Base-by-base conservation (phyloP, 2,329 filamentous ascomycete species). In the Huntiella bhutanensis region DNA sequence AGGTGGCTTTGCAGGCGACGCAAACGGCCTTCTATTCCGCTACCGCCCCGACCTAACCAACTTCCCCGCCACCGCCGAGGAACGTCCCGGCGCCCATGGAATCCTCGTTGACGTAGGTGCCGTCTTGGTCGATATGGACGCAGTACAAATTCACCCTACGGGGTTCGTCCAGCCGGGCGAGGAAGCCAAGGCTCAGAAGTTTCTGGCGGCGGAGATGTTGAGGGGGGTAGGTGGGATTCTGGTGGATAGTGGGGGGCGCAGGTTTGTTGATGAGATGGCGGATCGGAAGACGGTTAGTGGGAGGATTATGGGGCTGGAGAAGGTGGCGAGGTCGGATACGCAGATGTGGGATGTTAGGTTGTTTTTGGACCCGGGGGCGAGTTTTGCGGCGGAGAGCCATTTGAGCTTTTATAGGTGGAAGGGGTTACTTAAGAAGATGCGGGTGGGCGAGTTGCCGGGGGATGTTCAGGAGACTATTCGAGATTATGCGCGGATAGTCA, bases 351-450 rank as follows among this genome's bases (percentile, higher is more conserved):
- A 73, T 17, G 59, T 78, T 1, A 66, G 64, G 17, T 55, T 80
- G 2, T 60, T 80, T 6, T 61, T 80, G 2, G 75, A 80, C 51
- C 70, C 75, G 1, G 73, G 71, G 0, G 66, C 70, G 0, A 68
- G 69, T 32, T 59, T 66, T 12, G 69, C 66, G 0, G 62, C 69
- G 0, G 66, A 63, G 6, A 66, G 67, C 0, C 75, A 80, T 49
- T 59, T 79, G 16, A 69, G 71, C 11, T 80, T 80, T 54, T 80
- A 80, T 54, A 51, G 71, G 3, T 77, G 65, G 63, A 80, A 80
- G 56, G 71, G 73, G 0, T 56, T 80, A 17, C 63, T 80, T 58
- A 60, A 62, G 51, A 77, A 73, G 59, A 64, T 62, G 33, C 74
- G 69, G 32, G 61, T 77, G 5, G 58, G 56, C 1, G 69, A 76